Evolutionary conservation across 495 filamentous ascomycete genomes (phyloP), one percentile per base, ranked within the genome.

Genomic region (Bombardia bombarda): DNA sequence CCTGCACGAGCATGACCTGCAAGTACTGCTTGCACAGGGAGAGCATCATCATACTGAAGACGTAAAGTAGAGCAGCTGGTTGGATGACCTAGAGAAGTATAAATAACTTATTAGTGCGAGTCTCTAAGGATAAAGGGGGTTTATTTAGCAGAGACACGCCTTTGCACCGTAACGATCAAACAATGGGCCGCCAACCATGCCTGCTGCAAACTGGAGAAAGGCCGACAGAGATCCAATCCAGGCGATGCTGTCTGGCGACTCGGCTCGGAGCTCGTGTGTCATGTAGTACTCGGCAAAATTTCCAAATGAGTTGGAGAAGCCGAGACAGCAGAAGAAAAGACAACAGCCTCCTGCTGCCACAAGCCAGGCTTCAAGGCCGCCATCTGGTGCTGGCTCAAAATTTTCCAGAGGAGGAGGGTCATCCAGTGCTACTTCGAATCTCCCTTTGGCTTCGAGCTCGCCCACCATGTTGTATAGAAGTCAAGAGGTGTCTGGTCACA

Each of bases 271-370:
- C 25, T 73, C 65, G 26, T 67, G 46, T 2, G 47, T 45, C 14
- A 65, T 40, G 51, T 81, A 83, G 58, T 82, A 80, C 18, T 73
- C 63, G 47, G 79, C 58, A 43, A 83, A 84, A 19, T 51, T 41
- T 7, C 80, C 81, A 39, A 83, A 81, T 0, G 77, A 68, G 60
- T 83, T 83, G 33, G 76, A 43, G 56, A 79, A 80, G 8, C 82
- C 82, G 2, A 81, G 58, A 3, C 67, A 66, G 41, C 66, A 74
- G 55, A 83, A 82, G 45, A 67, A 61, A 38, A 48, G 44, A 35
- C 18, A 45, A 17, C 43, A 45, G 4, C 40, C 33, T 1, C 52
- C 57, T 33, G 18, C n/a, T 12, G 56, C 50, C 36, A 52, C 55
- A 7, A 56, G 46, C 57, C 55, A 61, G 16, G 55, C 55, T 9